Conservation (phyloP, 2,329 filamentous ascomycete species). For the Cladosporium sp. region DNA sequence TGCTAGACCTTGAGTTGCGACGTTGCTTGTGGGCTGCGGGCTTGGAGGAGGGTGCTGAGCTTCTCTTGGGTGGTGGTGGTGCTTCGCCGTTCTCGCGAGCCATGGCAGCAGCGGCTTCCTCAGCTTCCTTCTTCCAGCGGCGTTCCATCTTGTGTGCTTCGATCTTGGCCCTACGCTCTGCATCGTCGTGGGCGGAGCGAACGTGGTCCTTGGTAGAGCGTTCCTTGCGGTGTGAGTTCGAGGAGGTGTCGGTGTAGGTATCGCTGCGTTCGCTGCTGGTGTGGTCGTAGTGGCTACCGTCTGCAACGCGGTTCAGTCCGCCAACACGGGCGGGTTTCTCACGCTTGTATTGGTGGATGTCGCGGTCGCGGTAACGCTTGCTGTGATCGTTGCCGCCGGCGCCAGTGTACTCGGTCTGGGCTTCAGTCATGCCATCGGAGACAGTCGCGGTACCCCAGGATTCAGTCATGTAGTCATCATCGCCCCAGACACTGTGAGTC, state of each 20-base stretch:
- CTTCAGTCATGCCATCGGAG: constrained; percentile 37
- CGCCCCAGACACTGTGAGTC: constrained; percentile 46
- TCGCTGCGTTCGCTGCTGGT: constrained; percentile 63
- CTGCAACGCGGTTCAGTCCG: constrained; percentile 79
- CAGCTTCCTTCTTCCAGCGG: constrained; percentile 44
- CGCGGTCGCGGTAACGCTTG: constrained; percentile 58
- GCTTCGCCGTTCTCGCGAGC: constrained; percentile 37
- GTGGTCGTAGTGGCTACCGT: constrained; percentile 79
- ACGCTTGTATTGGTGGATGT: constrained; percentile 80
- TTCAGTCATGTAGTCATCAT: constrained; percentile 47
- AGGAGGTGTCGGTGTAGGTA: constrained; percentile 49
- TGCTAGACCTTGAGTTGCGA: constrained; percentile 33
- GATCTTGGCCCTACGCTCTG: constrained; percentile 40
- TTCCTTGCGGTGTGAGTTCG: constrained; percentile 33
- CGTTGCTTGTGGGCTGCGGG: constrained; percentile 33
- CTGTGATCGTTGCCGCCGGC: constrained; percentile 38
- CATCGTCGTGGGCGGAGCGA: constrained; percentile 37
- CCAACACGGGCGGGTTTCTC: constrained; percentile 86
- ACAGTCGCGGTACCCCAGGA: constrained; percentile 34
- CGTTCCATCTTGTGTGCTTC: constrained; percentile 44
- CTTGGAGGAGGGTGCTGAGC: constrained; percentile 33
- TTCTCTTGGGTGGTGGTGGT: constrained; percentile 29
- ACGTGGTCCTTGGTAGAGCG: constrained; percentile 19
- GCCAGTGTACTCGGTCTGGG: constrained; percentile 31
- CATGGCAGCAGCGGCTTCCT: constrained; percentile 41